A percentile compares a stretch with the other conserved stretches of the same genome.
Conservation (phyloP, 805 yeast species). For the Suhomyces canberraensis region DNA sequence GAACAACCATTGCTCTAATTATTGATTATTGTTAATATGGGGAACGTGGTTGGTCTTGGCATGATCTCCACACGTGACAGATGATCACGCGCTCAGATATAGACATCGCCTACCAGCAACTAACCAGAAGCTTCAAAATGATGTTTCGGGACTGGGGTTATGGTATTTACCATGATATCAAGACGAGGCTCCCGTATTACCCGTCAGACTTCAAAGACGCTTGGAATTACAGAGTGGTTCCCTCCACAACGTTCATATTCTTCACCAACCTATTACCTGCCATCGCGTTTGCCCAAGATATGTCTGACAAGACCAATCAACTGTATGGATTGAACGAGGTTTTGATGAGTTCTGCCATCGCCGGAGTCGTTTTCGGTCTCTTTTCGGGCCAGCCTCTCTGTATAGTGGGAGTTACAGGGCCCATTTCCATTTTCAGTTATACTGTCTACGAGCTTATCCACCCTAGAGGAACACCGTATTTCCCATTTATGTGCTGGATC, state of each 20-base stretch:
- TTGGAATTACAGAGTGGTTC: constrained; percentile 79
- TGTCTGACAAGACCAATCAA: constrained; percentile 87
- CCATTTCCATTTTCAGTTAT: constrained; percentile 86
- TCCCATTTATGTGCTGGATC: constrained; percentile 95
- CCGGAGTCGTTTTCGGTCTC: constrained; percentile 84
- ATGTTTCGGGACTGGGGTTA: constrained; percentile 26
- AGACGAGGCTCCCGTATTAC: constrained; percentile 61
- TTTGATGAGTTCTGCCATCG: constrained; percentile 77
- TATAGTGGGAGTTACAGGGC: constrained; percentile 97
- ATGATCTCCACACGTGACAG: neutral
- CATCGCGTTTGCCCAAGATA: constrained; percentile 92
- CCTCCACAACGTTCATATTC: constrained; percentile 76
- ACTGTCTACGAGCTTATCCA: constrained; percentile 74
- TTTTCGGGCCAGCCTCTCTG: constrained; percentile 89
- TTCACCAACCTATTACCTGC: constrained; percentile 93
- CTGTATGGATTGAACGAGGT: constrained; percentile 93
- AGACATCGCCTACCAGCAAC: neutral
- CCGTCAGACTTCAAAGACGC: constrained; percentile 80
- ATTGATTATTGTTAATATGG: too few species aligned
- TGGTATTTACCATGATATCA: constrained; percentile 56
- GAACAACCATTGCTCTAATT: too few species aligned
- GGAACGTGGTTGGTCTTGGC: neutral
- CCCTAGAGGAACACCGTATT: constrained; percentile 56
- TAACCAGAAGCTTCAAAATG: constrained; percentile 8
- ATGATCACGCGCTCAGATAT: neutral